A percentile compares a stretch with the other conserved stretches of the same genome.
These are phyloP conservation scores for Colletotrichum gigasporum DNA, from an alignment of 2,329 filamentous ascomycete species.

Conservation along the genomic window DNA sequence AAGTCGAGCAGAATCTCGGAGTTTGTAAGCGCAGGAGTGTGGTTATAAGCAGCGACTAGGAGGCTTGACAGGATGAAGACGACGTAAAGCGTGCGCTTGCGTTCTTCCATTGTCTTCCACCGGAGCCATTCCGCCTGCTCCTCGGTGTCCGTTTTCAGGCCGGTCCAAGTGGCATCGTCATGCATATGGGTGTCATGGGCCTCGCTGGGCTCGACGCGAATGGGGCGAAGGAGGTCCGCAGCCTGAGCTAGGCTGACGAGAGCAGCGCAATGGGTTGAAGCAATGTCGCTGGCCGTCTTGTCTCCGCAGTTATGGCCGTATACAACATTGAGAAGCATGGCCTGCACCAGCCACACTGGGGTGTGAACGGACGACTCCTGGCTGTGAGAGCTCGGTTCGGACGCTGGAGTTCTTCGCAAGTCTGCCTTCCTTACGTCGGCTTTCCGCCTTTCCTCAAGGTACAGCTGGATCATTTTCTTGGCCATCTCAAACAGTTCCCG, in stretches of 20 bases:
- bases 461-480: conserved; percentile 94
- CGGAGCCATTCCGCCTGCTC: conserved; percentile 84
- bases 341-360: conserved; percentile 94
- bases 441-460: conserved; percentile 90
- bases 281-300: conserved; percentile 89
- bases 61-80: conserved; percentile 94
- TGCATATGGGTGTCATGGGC: conserved; percentile 67
- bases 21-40: conserved; percentile 89
- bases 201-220: conserved; percentile 54
- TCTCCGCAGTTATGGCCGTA: conserved; percentile 96
- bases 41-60: conserved; percentile 91
- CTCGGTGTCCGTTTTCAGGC: conserved; percentile 55
- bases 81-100: conserved; percentile 90
- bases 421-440: conserved; percentile 78
- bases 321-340: conserved; percentile 95
- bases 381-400: conserved; percentile 56
- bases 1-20: conserved; percentile 91
- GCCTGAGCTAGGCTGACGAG: conserved; percentile 91
- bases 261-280: conserved; percentile 89
- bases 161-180: conserved; percentile 60
- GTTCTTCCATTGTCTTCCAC: conserved; percentile 90
- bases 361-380: conserved; percentile 75
- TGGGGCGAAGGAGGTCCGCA: conserved; percentile 72
- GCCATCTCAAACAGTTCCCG: conserved; percentile 90
- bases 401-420: conserved; percentile 59